Conservation (phyloP, 768 basidiomycete genomes). For the Russula dissimulans region DNA sequence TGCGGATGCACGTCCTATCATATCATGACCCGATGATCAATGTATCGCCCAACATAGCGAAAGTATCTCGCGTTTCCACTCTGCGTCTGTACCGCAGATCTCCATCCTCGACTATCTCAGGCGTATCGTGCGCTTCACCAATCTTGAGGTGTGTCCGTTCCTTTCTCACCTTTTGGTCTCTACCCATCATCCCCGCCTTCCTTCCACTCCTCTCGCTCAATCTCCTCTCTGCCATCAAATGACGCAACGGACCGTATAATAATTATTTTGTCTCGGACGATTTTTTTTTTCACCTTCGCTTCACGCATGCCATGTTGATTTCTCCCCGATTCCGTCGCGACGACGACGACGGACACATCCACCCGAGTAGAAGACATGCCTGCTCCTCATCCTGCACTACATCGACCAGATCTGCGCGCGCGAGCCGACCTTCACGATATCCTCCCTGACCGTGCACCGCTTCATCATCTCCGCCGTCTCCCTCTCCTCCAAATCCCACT, state of each 20-base stretch:
- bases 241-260: no score
- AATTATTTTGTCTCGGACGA: no score
- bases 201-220: neutral
- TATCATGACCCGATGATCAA: neutral
- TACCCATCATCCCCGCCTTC: constrained; percentile 2
- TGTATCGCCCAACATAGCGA: constrained; percentile 39
- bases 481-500: constrained; percentile 89
- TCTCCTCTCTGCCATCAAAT: no score
- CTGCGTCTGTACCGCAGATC: constrained; percentile 82
- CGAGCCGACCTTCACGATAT: constrained; percentile 82
- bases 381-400: constrained; percentile 78
- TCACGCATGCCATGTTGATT: neutral
- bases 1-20: neutral
- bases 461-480: constrained; percentile 93
- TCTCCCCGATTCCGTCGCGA: neutral
- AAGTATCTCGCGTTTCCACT: constrained; percentile 93
- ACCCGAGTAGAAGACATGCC: constrained; percentile 55
- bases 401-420: constrained; percentile 91
- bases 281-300: no score
- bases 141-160: constrained; percentile 67
- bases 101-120: constrained; percentile 85
- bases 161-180: neutral
- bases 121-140: constrained; percentile 91
- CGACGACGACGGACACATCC: neutral
- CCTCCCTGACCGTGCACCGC: constrained; percentile 94